Evolutionary conservation across 2,329 filamentous ascomycete genomes (phyloP).

Genomic region (Monosporascus sp.): DNA sequence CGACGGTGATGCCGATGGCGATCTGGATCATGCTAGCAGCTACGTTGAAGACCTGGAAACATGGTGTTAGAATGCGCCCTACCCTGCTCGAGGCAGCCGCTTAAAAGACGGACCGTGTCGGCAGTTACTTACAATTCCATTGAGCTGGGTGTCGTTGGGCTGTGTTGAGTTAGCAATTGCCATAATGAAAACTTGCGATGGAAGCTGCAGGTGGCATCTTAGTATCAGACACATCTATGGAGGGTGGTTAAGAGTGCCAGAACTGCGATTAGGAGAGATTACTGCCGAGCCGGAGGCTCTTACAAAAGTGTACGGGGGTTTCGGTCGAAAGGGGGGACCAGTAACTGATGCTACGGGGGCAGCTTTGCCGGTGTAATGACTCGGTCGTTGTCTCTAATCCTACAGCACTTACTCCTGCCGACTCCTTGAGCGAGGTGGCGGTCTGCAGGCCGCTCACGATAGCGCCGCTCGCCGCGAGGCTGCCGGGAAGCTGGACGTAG

Average conservation of each 20-base stretch:
- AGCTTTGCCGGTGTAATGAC: neutral
- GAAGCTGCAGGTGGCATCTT: neutral
- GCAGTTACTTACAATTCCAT: conserved; percentile 2
- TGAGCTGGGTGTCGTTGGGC: conserved; percentile 2
- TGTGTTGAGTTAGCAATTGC: conserved; percentile 2
- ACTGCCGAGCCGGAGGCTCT: neutral
- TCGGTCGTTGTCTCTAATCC: neutral
- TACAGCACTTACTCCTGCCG: conserved; percentile 7
- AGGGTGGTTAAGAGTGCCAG: neutral
- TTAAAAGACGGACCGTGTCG: no score
- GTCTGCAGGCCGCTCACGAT: conserved; percentile 39
- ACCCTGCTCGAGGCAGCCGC: no score
- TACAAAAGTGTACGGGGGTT: neutral
- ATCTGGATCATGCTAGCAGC: conserved; percentile 56
- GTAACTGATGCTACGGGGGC: neutral
- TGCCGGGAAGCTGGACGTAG: conserved; percentile 44
- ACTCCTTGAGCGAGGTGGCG: conserved; percentile 39
- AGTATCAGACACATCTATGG: neutral
- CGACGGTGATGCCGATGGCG: conserved; percentile 58
- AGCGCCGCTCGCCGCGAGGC: conserved; percentile 41
- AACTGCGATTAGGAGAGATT: neutral
- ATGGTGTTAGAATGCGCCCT: neutral
- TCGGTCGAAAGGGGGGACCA: neutral
- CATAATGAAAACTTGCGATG: neutral
- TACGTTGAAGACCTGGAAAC: conserved; percentile 39